A percentile compares a stretch with the other conserved stretches of the same genome.
Evolutionary conservation across 441 rosid species (phyloP).

Genomic region (Adansonia grandidieri): DNA sequence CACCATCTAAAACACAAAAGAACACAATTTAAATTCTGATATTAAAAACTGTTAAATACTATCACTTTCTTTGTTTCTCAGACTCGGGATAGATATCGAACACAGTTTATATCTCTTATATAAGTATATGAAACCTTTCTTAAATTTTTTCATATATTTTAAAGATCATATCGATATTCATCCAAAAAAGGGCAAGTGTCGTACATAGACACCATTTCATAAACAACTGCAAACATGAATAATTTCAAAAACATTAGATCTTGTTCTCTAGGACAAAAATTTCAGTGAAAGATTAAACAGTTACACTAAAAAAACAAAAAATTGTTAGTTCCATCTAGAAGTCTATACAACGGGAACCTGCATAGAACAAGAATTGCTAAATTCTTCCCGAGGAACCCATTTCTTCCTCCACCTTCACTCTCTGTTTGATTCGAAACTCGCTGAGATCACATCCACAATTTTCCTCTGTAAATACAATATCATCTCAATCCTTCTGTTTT

Average conservation of each 20-base stretch:
- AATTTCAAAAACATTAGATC: neutral
- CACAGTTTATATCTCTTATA: no score
- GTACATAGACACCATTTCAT: neutral
- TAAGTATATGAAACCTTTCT: no score
- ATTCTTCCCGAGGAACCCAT: neutral
- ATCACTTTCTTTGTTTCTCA: no score
- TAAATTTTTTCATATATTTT: no score
- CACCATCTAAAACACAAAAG: neutral
- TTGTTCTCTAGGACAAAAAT: neutral
- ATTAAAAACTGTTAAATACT: neutral
- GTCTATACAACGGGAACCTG: neutral
- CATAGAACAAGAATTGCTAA: constrained; percentile 15
- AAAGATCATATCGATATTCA: no score
- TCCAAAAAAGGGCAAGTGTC: no score
- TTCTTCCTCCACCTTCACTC: constrained; percentile 3
- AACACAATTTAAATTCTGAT: neutral
- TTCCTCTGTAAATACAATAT: constrained; percentile 49
- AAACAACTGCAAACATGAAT: neutral
- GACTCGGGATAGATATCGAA: no score
- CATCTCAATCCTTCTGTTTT: constrained; percentile 46
- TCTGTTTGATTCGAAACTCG: constrained; percentile 27
- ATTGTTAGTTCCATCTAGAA: neutral
- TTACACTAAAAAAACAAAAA: neutral
- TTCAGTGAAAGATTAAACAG: neutral
- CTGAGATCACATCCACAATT: constrained; percentile 45